These are phyloP conservation scores for Coniferiporia weirii DNA, from an alignment of 1,284 basidiomycete species.

Conservation along the genomic window DNA sequence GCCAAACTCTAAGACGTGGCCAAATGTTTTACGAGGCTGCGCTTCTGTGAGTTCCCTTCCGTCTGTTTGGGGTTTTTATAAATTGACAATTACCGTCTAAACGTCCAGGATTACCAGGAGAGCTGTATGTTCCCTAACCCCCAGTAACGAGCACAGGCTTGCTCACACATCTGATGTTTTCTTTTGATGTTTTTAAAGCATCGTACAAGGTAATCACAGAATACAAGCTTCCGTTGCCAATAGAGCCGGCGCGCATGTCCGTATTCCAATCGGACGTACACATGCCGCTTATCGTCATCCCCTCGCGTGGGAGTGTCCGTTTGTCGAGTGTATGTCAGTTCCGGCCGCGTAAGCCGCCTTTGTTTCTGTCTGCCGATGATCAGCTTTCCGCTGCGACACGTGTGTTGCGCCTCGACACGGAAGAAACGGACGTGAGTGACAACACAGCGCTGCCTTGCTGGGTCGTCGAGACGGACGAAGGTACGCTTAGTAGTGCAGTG, in stretches of 20 bases:
- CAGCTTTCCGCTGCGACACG: conserved; percentile 20
- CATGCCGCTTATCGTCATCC: conserved; percentile 48
- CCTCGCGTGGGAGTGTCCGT: conserved; percentile 37
- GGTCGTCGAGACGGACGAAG: conserved; percentile 1
- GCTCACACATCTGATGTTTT: too few species aligned
- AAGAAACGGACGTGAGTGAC: conserved; percentile 17
- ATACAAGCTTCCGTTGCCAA: conserved; percentile 34
- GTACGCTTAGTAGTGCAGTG: neutral
- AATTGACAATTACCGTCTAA: conserved; percentile 9
- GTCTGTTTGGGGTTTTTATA: neutral
- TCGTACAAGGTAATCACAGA: conserved; percentile 59
- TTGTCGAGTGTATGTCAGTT: conserved; percentile 47
- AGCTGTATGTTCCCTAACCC: conserved; percentile 43
- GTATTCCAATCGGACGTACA: conserved; percentile 40
- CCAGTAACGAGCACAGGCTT: too few species aligned
- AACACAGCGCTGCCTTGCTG: conserved; percentile 10
- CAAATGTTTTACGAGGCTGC: conserved; percentile 47
- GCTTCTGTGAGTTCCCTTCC: conserved; percentile 45
- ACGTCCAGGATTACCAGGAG: conserved; percentile 59
- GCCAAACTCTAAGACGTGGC: conserved; percentile 30
- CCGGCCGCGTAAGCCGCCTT: conserved; percentile 30
- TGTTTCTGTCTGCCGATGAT: conserved; percentile 22
- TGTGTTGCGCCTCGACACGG: conserved; percentile 22
- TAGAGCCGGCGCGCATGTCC: conserved; percentile 35
- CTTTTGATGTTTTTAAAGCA: conserved; percentile 29